Conservation (phyloP, 1,284 basidiomycete species). For the Athelia psychrophila region DNA sequence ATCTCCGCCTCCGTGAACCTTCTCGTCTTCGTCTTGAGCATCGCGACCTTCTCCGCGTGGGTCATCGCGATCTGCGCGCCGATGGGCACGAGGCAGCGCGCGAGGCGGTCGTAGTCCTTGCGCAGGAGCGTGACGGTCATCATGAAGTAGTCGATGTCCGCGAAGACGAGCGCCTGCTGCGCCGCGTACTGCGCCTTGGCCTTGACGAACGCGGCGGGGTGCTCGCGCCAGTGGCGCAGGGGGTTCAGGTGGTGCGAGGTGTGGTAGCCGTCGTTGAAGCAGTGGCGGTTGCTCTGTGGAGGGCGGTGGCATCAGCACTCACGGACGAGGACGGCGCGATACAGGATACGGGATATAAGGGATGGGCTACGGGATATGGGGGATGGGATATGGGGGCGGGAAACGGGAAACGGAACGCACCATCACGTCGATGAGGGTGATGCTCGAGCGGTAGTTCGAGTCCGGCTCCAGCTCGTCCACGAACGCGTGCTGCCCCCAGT, state of each 20-base stretch:
- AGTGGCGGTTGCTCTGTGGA: neutral
- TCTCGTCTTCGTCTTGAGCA: neutral
- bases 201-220: neutral
- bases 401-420: neutral
- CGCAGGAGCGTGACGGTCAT: neutral
- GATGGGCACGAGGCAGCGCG: neutral
- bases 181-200: neutral
- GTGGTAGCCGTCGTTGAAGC: constrained; percentile 1
- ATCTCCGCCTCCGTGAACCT: neutral
- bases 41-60: neutral
- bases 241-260: neutral
- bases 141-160: neutral
- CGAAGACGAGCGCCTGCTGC: neutral
- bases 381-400: neutral
- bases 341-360: too few relatives aligned
- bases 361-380: too few relatives aligned
- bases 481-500: neutral
- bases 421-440: neutral
- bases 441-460: neutral
- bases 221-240: neutral
- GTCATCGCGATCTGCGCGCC: neutral
- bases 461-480: neutral
- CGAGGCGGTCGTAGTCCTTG: constrained; percentile 1
- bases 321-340: too few relatives aligned
- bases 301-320: too few relatives aligned